These are phyloP conservation scores for Teunomyces barrocoloradensis DNA, from an alignment of 805 yeast species.

Conservation along the genomic window DNA sequence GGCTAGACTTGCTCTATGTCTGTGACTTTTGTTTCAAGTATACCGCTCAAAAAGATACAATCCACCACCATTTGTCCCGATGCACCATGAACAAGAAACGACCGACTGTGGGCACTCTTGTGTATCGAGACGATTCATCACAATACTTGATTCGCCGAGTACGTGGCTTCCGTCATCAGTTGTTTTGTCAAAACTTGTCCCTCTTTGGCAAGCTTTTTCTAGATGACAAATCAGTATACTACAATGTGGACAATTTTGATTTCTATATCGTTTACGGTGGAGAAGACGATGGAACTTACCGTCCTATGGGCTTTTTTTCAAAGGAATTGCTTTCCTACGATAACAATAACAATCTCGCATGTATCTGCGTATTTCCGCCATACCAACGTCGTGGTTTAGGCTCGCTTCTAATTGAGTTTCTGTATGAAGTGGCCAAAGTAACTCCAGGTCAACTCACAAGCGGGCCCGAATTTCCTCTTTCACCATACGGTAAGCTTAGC, in stretches of 20 bases:
- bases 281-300: constrained; percentile 25
- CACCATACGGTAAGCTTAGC: constrained; percentile 73
- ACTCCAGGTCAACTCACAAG: constrained; percentile 60
- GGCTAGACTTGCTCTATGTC: constrained; percentile 65
- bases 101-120: constrained; percentile 60
- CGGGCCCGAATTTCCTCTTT: constrained; percentile 91
- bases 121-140: constrained; percentile 57
- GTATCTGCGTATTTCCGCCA: constrained; percentile 90
- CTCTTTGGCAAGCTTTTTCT: constrained; percentile 84
- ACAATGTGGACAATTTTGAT: constrained; percentile 73
- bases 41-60: constrained; percentile 44
- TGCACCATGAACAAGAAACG: constrained; percentile 39
- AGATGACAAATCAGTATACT: constrained; percentile 86
- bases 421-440: constrained; percentile 64
- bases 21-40: constrained; percentile 88
- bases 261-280: constrained; percentile 70
- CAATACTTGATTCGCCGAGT: constrained; percentile 57
- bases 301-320: constrained; percentile 90
- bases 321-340: constrained; percentile 80
- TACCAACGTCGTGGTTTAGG: constrained; percentile 81
- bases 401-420: constrained; percentile 74
- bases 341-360: constrained; percentile 76
- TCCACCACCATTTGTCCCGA: constrained; percentile 47
- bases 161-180: constrained; percentile 58
- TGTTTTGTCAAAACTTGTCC: constrained; percentile 80